A percentile compares a stretch with the other conserved stretches of the same genome.
phyloP scores from a whole-genome alignment of 2,329 filamentous ascomycete genomes.

The Passalora sequoiae region DNA sequence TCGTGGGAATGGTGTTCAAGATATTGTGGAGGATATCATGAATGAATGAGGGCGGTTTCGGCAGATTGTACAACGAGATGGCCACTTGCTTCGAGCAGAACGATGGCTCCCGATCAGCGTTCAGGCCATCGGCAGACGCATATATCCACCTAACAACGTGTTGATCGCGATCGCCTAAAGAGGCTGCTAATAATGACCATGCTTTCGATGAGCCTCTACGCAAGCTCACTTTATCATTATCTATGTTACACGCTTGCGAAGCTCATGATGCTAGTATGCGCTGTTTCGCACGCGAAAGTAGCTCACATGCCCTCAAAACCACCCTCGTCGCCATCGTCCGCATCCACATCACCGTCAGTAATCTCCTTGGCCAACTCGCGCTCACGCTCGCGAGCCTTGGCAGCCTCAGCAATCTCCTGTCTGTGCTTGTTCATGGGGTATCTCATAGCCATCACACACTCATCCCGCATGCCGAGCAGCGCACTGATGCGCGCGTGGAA shows the following conservation, averaged over 20 bases:
- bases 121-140: too few species aligned
- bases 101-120: too few species aligned
- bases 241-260: conserved; percentile 8
- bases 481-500: conserved; percentile 96
- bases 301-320: conserved; percentile 90
- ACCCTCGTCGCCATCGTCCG: conserved; percentile 81
- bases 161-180: too few species aligned
- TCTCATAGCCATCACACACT: conserved; percentile 99
- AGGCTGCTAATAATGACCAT: too few species aligned
- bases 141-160: too few species aligned
- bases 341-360: conserved; percentile 92
- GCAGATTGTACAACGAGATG: too few species aligned
- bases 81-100: too few species aligned
- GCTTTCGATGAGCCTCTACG: not conserved
- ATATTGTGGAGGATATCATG: too few species aligned
- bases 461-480: conserved; percentile 86
- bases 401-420: conserved; percentile 93
- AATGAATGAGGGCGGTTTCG: too few species aligned
- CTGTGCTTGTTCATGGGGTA: conserved; percentile 99
- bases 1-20: too few species aligned
- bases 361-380: conserved; percentile 98
- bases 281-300: too few species aligned
- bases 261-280: conserved; percentile 1
- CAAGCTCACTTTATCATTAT: conserved; percentile 6
- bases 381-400: conserved; percentile 95